Evolutionary conservation across 2,329 filamentous ascomycete genomes (phyloP).

Genomic region (Didymella arachidicola): DNA sequence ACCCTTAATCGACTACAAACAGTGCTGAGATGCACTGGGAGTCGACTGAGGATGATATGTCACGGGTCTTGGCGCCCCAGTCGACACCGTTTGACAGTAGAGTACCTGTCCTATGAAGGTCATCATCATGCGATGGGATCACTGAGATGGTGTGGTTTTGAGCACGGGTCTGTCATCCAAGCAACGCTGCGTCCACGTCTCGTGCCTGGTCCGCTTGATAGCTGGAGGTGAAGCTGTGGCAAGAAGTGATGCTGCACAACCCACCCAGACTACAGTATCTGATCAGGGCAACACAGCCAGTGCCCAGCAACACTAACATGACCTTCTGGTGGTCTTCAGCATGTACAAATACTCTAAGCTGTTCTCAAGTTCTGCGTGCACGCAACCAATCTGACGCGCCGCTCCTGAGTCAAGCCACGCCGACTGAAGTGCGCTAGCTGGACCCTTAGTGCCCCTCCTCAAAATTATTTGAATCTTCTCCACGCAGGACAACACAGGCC

Average conservation of each 20-base stretch:
- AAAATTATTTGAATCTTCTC: slow-evolving; percentile 30
- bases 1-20: background rate
- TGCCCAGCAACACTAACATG: background rate
- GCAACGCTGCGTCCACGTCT: background rate
- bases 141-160: background rate
- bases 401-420: background rate
- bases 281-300: background rate
- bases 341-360: background rate
- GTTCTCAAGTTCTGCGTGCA: background rate
- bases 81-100: background rate
- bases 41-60: background rate
- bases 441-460: slow-evolving; percentile 9
- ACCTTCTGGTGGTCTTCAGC: background rate
- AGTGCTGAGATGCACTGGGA: background rate
- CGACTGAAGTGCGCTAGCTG: slow-evolving; percentile 8
- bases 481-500: slow-evolving; percentile 28
- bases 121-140: background rate
- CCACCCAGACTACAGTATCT: background rate
- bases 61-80: background rate
- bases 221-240: background rate
- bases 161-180: background rate
- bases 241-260: background rate
- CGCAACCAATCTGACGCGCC: slow-evolving; percentile 14
- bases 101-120: background rate
- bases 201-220: background rate